A percentile compares a stretch with the other conserved stretches of the same genome.
Conservation (phyloP, 2,329 filamentous ascomycete species). For the Cordyceps javanica region DNA sequence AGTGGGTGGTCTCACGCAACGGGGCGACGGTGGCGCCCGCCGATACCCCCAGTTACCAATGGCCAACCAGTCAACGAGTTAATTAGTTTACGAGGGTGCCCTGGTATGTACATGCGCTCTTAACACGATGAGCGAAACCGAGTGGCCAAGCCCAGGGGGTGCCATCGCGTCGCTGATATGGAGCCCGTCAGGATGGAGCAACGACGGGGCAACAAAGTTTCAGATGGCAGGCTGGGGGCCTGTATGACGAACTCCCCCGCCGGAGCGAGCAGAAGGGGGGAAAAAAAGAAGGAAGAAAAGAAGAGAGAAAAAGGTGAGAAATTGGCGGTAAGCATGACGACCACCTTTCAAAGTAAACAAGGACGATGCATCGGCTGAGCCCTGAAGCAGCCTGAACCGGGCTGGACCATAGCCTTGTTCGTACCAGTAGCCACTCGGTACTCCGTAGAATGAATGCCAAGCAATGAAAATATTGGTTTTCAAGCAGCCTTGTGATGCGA, state of each 20-base stretch:
- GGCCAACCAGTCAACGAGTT: too few relatives aligned
- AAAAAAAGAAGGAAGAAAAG: background rate
- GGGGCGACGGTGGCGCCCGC: background rate
- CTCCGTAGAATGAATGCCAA: too few relatives aligned
- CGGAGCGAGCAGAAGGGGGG: background rate
- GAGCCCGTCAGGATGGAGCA: background rate
- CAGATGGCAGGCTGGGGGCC: slow-evolving; percentile 1
- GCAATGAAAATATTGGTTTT: background rate
- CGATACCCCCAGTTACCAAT: too few relatives aligned
- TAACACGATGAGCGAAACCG: background rate
- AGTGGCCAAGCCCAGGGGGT: background rate
- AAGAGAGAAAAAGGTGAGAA: background rate
- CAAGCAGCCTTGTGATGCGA: background rate
- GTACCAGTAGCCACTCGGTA: too few relatives aligned
- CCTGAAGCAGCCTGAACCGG: too few relatives aligned
- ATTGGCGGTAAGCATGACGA: too few relatives aligned
- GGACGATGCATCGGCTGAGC: too few relatives aligned
- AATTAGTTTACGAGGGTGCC: too few relatives aligned
- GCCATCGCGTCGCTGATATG: slow-evolving; percentile 1
- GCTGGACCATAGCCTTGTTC: too few relatives aligned
- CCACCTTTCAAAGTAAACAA: too few relatives aligned
- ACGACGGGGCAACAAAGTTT: background rate
- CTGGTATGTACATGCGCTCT: too few relatives aligned
- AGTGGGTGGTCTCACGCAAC: too few relatives aligned
- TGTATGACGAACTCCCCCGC: background rate